These are phyloP conservation scores for Neurospora sp. DNA, from an alignment of 495 filamentous ascomycete genomes.

Conservation along the genomic window DNA sequence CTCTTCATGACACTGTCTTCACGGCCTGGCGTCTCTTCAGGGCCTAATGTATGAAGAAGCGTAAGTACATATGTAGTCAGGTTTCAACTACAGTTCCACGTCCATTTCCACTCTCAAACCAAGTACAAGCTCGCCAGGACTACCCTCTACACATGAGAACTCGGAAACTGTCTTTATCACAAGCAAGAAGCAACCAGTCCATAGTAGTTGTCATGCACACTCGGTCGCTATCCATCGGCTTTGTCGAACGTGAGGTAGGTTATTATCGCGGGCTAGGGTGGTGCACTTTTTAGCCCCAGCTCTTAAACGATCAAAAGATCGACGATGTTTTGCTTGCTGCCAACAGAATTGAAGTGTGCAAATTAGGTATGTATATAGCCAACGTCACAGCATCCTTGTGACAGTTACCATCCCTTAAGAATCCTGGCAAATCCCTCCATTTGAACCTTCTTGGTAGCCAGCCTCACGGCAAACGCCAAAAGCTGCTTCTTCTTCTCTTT, in stretches of 20 bases:
- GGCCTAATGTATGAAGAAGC: neutral
- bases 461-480: conserved; percentile 51
- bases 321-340: too few relatives aligned
- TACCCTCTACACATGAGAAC: neutral
- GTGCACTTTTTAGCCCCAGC: too few relatives aligned
- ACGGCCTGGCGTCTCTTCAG: neutral
- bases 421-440: conserved; percentile 53
- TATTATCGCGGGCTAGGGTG: too few relatives aligned
- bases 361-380: too few relatives aligned
- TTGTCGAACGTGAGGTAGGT: too few relatives aligned
- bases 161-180: neutral
- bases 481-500: conserved; percentile 20
- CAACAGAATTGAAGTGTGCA: too few relatives aligned
- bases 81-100: neutral
- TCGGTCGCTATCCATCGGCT: too few relatives aligned
- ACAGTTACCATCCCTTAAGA: neutral
- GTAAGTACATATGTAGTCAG: neutral
- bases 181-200: neutral
- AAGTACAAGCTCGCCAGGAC: neutral
- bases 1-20: neutral
- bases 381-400: too few relatives aligned
- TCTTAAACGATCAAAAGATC: too few relatives aligned
- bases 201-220: too few relatives aligned
- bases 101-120: neutral
- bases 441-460: conserved; percentile 59